Percentiles rank a stretch among this genome's conserved stretches.
phyloP scores from a whole-genome alignment of 2,329 filamentous ascomycete genomes.

The Aspergillus fijiensis region DNA sequence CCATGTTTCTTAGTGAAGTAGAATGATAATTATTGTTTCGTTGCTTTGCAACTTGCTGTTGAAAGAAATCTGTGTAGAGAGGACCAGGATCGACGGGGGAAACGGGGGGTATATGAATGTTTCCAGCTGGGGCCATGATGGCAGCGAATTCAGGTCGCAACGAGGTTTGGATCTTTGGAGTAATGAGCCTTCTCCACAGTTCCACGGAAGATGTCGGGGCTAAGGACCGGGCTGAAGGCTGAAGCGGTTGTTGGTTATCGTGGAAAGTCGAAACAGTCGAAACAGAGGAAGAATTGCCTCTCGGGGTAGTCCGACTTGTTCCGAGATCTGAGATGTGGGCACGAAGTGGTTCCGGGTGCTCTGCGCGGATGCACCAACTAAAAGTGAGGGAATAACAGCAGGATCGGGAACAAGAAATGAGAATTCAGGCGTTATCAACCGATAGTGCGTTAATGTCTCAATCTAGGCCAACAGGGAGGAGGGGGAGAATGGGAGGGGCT shows the following conservation, averaged over 20 bases:
- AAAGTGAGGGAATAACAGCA: conserved; percentile 14
- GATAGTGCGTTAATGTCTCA: conserved; percentile 22
- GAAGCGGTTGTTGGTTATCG: conserved; percentile 13
- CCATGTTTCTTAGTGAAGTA: conserved; percentile 54
- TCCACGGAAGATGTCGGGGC: conserved; percentile 42
- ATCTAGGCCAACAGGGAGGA: conserved; percentile 1
- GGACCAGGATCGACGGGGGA: conserved; percentile 47
- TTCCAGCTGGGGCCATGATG: conserved; percentile 36
- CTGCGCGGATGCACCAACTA: conserved; percentile 23
- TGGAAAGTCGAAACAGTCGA: conserved; percentile 14
- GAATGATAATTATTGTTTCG: conserved; percentile 60
- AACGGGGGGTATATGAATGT: conserved; percentile 46
- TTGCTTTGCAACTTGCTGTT: conserved; percentile 59
- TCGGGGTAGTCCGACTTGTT: conserved; percentile 31
- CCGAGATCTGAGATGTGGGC: conserved; percentile 32
- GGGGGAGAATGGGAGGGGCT: neutral
- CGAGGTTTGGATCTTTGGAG: conserved; percentile 17
- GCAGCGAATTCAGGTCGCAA: conserved; percentile 9
- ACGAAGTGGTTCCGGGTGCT: conserved; percentile 28
- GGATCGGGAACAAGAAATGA: conserved; percentile 10
- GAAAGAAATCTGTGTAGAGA: conserved; percentile 56
- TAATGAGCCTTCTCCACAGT: conserved; percentile 40
- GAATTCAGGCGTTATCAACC: conserved; percentile 10
- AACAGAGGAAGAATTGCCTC: conserved; percentile 23
- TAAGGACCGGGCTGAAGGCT: conserved; percentile 22